phyloP scores from a whole-genome alignment of 2,329 filamentous ascomycete species.

The Penicillium sp. region DNA sequence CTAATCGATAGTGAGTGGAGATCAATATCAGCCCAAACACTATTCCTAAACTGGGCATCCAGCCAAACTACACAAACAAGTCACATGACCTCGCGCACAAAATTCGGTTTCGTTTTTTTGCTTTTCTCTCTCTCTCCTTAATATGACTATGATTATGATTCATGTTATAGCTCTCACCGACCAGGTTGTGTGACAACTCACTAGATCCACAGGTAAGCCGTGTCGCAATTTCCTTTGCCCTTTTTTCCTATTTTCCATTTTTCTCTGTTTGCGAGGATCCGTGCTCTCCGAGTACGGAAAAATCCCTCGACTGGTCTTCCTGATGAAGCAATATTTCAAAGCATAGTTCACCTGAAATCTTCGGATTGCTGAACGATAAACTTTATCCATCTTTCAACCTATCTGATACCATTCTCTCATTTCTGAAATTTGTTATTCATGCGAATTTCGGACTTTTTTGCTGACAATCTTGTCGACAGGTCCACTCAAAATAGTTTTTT shows the following conservation, averaged over 20 bases:
- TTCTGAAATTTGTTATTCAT: conserved; percentile 8
- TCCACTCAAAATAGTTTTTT: not conserved
- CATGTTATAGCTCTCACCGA: not conserved
- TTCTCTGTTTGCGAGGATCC: conserved; percentile 1
- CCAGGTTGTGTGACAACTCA: not conserved
- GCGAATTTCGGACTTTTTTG: not conserved
- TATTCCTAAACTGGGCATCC: not conserved
- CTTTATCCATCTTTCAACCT: conserved; percentile 41
- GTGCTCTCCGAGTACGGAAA: not conserved
- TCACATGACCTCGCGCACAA: conserved; percentile 17
- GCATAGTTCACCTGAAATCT: conserved; percentile 48
- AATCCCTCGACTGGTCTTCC: conserved; percentile 6
- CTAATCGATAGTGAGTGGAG: not conserved
- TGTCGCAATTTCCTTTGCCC: not conserved
- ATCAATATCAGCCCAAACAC: not conserved
- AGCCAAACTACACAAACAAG: conserved; percentile 10
- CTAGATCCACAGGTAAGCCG: conserved; percentile 15
- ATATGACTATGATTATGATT: not conserved
- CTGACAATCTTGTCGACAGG: conserved; percentile 16
- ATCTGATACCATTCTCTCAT: conserved; percentile 28
- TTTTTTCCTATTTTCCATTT: not conserved
- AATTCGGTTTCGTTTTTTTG: conserved; percentile 8
- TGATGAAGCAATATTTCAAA: conserved; percentile 41
- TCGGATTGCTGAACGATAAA: conserved; percentile 43
- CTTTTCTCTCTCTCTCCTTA: not conserved